Percentiles rank a stretch among this genome's conserved stretches.
phyloP scores from a whole-genome alignment of 139 green algal genomes.

The Bryopsis sp. region DNA sequence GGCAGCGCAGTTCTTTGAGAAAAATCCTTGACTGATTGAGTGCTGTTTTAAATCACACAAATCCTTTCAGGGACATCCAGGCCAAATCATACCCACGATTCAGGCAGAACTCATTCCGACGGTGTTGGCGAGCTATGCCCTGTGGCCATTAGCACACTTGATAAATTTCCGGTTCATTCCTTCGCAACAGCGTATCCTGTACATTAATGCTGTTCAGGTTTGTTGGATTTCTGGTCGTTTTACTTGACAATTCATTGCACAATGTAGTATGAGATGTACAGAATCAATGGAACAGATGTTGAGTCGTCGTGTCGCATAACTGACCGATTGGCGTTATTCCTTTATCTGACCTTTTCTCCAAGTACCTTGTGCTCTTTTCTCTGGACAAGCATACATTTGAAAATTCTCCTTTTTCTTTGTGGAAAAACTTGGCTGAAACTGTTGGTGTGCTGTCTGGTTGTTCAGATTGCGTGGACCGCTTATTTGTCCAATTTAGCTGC shows the following conservation, averaged over 20 bases:
- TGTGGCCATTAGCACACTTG: constrained; percentile 62
- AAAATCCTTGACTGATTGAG: not conserved
- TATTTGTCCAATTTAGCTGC: constrained; percentile 21
- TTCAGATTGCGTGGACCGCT: constrained; percentile 16
- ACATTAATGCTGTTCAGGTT: constrained; percentile 65
- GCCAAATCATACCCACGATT: constrained; percentile 3
- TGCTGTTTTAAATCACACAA: too few relatives aligned
- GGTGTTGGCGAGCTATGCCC: constrained; percentile 41
- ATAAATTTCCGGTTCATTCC: constrained; percentile 77
- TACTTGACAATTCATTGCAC: not conserved
- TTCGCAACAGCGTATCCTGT: constrained; percentile 64
- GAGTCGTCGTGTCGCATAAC: not conserved
- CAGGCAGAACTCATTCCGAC: constrained; percentile 26
- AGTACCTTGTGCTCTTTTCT: not conserved
- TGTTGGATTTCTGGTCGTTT: constrained; percentile 7
- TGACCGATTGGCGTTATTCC: not conserved
- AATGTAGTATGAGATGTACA: not conserved
- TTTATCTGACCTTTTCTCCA: not conserved
- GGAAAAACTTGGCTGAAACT: too few relatives aligned
- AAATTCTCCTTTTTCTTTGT: too few relatives aligned
- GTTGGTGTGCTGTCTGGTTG: too few relatives aligned
- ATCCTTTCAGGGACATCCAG: constrained; percentile 18
- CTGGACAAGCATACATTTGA: too few relatives aligned
- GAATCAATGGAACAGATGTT: not conserved
- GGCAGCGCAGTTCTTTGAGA: not conserved